Evolutionary conservation across 192 early-diverging fungal genomes (phyloP), one percentile per base, ranked within the genome.

Genomic region (Podila clonocystis): DNA sequence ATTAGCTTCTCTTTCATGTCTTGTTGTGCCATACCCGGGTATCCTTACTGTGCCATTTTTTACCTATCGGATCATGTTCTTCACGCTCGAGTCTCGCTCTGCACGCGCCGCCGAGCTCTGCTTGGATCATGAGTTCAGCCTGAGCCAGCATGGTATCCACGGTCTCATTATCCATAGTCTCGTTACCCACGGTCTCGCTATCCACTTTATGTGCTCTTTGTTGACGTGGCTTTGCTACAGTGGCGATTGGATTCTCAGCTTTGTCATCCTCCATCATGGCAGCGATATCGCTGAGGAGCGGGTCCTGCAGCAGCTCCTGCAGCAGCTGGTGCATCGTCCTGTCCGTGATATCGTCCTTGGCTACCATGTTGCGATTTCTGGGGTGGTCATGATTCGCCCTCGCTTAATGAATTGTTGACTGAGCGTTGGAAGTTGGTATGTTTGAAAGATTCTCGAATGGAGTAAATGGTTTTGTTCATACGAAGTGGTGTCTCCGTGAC

Each of bases 301-400:
- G 97, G 74, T 24, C 97, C 86, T 30, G 94, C 95, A 29, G 97
- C 72, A 12, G 96, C 93, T 55, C 97, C 84, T 84, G 93, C 91
- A 80, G 96, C 96, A n/a, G 96, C 95, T 91, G 97, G 96, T 19
- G 90, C 88, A 82, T 98, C 95, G 79, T 97, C 96, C 50, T 94
- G 52, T n/a, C 22, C 12, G 20, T 22, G 22, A 7, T 26, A 11
- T 55, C 24, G 52, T 55, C 52, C 9, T 26, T 55, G 52, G 24
- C 52, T 55, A 55, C 52, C 24, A 55, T 26, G 52, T 55, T 6
- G 20, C n/a, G 52, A 55, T 55, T 55, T 22, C 20, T 6, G 22
- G 52, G 17, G 50, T 9, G 38, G 41, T 17, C 41, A 45, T 45
- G 52, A 52, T 55, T n/a, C 19, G 52, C 19, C 52, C 52, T 15